phyloP scores from a whole-genome alignment of 106 monocot genomes.

The Narthecium ossifragum region DNA sequence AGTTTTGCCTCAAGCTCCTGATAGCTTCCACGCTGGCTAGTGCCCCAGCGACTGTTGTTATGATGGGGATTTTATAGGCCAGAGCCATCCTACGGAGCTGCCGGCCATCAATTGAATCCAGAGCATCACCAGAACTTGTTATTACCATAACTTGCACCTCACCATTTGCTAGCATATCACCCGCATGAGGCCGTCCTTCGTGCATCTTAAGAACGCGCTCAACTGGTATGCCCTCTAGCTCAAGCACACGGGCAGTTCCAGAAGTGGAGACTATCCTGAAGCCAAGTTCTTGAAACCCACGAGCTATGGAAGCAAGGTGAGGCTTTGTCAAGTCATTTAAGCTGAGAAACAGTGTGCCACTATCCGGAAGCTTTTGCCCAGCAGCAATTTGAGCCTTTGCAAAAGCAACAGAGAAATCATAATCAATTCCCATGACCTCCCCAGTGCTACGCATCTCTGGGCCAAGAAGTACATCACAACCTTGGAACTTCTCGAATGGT shows the following conservation, averaged over 20 bases:
- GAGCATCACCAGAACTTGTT: constrained; percentile 85
- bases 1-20: constrained; percentile 58
- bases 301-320: constrained; percentile 64
- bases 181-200: constrained; percentile 88
- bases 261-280: constrained; percentile 83
- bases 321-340: constrained; percentile 90
- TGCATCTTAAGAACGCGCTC: constrained; percentile 94
- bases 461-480: constrained; percentile 91
- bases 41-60: constrained; percentile 91
- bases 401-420: constrained; percentile 76
- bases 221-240: constrained; percentile 67
- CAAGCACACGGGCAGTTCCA: constrained; percentile 74
- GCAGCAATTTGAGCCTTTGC: constrained; percentile 99
- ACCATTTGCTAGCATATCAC: constrained; percentile 94
- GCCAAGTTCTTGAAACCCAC: constrained; percentile 64
- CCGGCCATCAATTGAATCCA: constrained; percentile 81
- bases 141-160: constrained; percentile 93
- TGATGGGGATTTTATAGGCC: constrained; percentile 85
- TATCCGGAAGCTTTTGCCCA: constrained; percentile 77
- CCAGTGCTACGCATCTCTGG: constrained; percentile 99
- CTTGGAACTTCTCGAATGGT: constrained; percentile 97
- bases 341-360: constrained; percentile 75
- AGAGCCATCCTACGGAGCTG: constrained; percentile 75
- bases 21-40: constrained; percentile 81
- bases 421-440: constrained; percentile 97